Percentiles rank a stretch among this genome's conserved stretches.
These are phyloP conservation scores for Cystobasidium ongulense DNA, from an alignment of 768 basidiomycete genomes.

Conservation along the genomic window DNA sequence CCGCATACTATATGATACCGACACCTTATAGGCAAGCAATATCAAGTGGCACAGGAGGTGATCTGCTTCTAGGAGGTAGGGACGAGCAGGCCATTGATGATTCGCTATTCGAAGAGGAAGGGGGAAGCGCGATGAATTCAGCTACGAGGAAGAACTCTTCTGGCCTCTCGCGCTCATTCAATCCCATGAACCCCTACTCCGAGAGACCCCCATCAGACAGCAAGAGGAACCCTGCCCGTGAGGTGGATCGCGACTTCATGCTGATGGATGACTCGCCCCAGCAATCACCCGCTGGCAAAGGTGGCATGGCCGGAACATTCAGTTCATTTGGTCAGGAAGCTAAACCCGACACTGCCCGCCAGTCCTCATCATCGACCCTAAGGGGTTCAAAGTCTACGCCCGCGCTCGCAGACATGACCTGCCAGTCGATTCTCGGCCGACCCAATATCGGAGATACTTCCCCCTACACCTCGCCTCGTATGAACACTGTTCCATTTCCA, in stretches of 20 bases:
- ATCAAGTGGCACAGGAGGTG: not conserved
- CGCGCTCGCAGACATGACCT: not conserved
- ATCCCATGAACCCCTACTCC: conserved; percentile 20
- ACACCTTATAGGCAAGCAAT: conserved; percentile 3
- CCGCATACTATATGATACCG: conserved; percentile 1
- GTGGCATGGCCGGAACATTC: not conserved
- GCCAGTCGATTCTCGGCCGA: too few species aligned
- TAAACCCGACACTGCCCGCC: too few species aligned
- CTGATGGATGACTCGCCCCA: conserved; percentile 13
- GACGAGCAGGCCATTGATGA: not conserved
- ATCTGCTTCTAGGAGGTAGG: not conserved
- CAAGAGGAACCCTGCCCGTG: not conserved
- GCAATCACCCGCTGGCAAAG: not conserved
- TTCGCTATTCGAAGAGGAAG: not conserved
- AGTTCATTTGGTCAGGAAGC: too few species aligned
- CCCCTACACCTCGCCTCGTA: too few species aligned
- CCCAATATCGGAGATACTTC: too few species aligned
- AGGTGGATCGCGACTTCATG: not conserved
- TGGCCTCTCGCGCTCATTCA: not conserved
- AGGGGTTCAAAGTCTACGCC: not conserved
- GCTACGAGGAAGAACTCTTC: not conserved
- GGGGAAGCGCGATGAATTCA: not conserved
- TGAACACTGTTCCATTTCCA: not conserved
- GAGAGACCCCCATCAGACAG: not conserved
- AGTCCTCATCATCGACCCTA: not conserved